These are phyloP conservation scores for Massariosphaeria phaeospora DNA, from an alignment of 495 filamentous ascomycete species.

Conservation along the genomic window DNA sequence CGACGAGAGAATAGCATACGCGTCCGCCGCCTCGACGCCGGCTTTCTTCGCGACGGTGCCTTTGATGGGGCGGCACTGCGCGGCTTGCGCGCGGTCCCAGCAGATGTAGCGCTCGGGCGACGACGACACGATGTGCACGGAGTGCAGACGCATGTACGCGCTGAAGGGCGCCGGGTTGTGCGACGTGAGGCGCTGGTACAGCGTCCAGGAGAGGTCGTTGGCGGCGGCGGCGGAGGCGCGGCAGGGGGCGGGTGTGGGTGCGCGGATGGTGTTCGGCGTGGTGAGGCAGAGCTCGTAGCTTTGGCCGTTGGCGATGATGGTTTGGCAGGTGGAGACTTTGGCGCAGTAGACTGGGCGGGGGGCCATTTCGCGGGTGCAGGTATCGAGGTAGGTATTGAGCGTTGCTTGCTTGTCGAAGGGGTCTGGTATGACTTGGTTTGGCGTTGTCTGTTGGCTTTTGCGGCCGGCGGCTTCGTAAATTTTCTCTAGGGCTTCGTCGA, in stretches of 20 bases:
- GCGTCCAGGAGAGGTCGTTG: slow-evolving; percentile 52
- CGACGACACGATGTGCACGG: slow-evolving; percentile 67
- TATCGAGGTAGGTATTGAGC: slow-evolving; percentile 7
- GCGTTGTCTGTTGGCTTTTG: slow-evolving; percentile 36
- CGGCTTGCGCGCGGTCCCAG: slow-evolving; percentile 55
- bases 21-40: slow-evolving; percentile 59
- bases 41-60: slow-evolving; percentile 77
- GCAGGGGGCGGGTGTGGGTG: slow-evolving; percentile 29
- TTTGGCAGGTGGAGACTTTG: slow-evolving; percentile 65
- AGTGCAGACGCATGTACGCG: slow-evolving; percentile 65
- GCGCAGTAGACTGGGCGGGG: slow-evolving; percentile 51
- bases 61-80: slow-evolving; percentile 83
- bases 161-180: slow-evolving; percentile 83
- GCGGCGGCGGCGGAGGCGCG: slow-evolving; percentile 13
- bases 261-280: slow-evolving; percentile 60
- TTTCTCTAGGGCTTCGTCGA: slow-evolving; percentile 34
- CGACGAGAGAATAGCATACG: slow-evolving; percentile 62
- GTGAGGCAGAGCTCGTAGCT: slow-evolving; percentile 95
- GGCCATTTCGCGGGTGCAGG: neutral
- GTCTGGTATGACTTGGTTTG: slow-evolving; percentile 5
- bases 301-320: slow-evolving; percentile 67
- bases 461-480: slow-evolving; percentile 19
- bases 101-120: slow-evolving; percentile 91
- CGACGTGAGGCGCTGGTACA: slow-evolving; percentile 65
- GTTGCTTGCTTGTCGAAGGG: slow-evolving; percentile 6